Evolutionary conservation across 2,329 filamentous ascomycete genomes (phyloP), one percentile per base, ranked within the genome.

Genomic region (Fusarium lyarnte): DNA sequence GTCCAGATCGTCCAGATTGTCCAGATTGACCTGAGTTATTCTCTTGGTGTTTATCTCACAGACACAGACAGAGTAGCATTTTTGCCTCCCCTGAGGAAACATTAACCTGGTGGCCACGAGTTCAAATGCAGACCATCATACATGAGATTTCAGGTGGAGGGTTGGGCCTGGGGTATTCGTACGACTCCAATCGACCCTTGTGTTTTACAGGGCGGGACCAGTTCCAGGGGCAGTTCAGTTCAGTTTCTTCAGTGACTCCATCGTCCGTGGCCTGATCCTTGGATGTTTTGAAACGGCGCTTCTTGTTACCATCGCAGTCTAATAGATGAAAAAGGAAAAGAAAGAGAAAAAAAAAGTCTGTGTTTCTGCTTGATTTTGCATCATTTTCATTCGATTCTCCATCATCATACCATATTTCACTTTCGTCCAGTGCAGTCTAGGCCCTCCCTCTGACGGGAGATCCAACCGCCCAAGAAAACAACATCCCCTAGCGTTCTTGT

Each of bases 261-360:
- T 49, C 36, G 16, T 43, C 36, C 14, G 23, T 64, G 57, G 63
- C 39, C 51, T 69, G 43, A 69, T 51, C 57, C 64, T 69, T 55
- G 66, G 21, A 39, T 58, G 49, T 46, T 67, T 68, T 69, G 66
- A 69, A 69, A 69, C 66, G 12, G 35, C 51, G n/a, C 23, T 23
- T 38, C 17, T 10, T 17, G 17, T 10, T 7, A 7, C 21, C n/a
- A 25, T 41, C n/a, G 11, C 41, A 58, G 54, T 35, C 21, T n/a
- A 39, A 25, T 35, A 45, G 41, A 47, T 47, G 27, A n/a, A 35
- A 25, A 23, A 17, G 14, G 11, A 17, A 0, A 42, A 1, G 8
- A 29, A 29, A 23, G 33, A 33, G 23, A 17, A n/a, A 11, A 11
- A 1, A 43, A 3, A 21, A 8, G 27, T 33, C 21, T 39, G 23